Base-by-base conservation (phyloP, 2,329 filamentous ascomycete genomes). In the Colletotrichum spaethianum region DNA sequence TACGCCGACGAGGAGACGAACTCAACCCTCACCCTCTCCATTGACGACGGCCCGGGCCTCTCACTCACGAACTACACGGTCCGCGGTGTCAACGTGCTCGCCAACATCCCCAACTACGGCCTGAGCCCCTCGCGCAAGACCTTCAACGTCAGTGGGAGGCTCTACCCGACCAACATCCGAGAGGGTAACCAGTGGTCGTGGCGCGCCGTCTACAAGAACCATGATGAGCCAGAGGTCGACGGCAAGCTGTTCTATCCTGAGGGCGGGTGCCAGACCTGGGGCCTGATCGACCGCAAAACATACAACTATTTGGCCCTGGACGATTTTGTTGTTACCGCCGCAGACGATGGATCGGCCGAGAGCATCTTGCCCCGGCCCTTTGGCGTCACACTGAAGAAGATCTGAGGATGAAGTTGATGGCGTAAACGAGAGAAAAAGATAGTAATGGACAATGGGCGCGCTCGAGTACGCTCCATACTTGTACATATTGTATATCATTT, bases 1-100 rank as follows among this genome's bases (percentile, higher is more conserved):
- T 87, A 85, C 73, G 57, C 63, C 2, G 82, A 86, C 48, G 73
- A 75, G 2, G 68, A 74, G 0, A 82, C 80, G 31, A 84, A 85
- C 77, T 85, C 85, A 0, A 83, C 78, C 20, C 75, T 87, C 12
- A 79, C 79, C 0, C 78, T 87, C 18, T 73, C 76, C 0, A 68
- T 83, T 2, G 83, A 86, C 48, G 76, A 79, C 18, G 82, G 80
- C 0, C 82, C 85, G 0, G 85, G 85, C 0, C 77, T 87, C 3
- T 70, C 77, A 18, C 81, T 87, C 11, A 74, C 78, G 4, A 74
- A 76, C 44, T 86, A 83, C 79, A 75, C 78, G 16, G 78, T 86
- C 38, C 83, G 83, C n/a, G 83, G 82, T 1, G 80, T 83, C 12
- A 80, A 86, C 62, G 79, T 86, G 0, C 75, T 84, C 0, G 70